phyloP scores from a whole-genome alignment of 805 yeast species.

The Candida insectorum region DNA sequence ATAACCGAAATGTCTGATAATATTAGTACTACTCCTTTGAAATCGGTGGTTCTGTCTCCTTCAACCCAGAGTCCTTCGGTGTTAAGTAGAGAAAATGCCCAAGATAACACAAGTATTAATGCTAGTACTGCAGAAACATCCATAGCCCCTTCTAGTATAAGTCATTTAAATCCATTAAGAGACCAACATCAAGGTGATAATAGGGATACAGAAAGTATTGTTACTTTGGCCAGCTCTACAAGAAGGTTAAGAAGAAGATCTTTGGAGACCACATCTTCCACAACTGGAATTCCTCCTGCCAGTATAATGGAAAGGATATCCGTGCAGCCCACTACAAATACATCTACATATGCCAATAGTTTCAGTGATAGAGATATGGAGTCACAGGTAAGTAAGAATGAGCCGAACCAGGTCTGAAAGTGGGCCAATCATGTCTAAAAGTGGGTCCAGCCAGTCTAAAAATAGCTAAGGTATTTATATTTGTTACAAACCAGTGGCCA shows the following conservation, averaged over 20 bases:
- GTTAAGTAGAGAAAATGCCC: conserved; percentile 26
- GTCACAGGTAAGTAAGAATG: conserved; percentile 6
- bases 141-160: conserved; percentile 36
- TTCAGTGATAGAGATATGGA: conserved; percentile 6
- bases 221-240: conserved; percentile 41
- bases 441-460: too few species aligned
- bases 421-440: too few species aligned
- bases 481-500: too few species aligned
- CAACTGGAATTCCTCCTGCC: conserved; percentile 72
- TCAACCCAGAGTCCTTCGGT: conserved; percentile 41
- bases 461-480: too few species aligned
- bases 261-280: conserved; percentile 57
- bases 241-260: conserved; percentile 38
- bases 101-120: conserved; percentile 28
- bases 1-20: conserved; percentile 30
- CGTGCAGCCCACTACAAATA: conserved; percentile 25
- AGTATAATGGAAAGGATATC: conserved; percentile 57
- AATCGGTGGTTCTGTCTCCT: conserved; percentile 40
- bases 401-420: too few species aligned
- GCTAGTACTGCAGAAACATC: conserved; percentile 53
- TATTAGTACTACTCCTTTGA: conserved; percentile 46
- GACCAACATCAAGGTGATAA: too few species aligned
- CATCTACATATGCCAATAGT: conserved; percentile 21
- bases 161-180: conserved; percentile 7
- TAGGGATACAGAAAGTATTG: conserved; percentile 40